These are phyloP conservation scores for Aureobasidium sp. DNA, from an alignment of 2,329 filamentous ascomycete species.

Conservation along the genomic window DNA sequence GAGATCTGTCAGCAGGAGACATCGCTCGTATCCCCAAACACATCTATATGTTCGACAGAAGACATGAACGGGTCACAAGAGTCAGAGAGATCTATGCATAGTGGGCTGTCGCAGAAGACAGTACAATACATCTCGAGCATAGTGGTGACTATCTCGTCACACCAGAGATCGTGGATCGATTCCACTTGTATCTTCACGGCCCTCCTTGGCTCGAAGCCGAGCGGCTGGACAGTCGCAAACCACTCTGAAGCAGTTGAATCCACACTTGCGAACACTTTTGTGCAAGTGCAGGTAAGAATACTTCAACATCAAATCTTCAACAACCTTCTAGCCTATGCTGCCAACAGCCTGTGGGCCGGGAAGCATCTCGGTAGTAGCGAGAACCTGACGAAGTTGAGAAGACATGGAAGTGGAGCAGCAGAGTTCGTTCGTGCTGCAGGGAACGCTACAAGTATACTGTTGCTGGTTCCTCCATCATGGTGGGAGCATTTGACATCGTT, in stretches of 20 bases:
- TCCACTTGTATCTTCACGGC: background rate
- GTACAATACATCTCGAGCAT: background rate
- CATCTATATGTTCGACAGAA: background rate
- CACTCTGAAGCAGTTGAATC: background rate
- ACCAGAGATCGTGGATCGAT: background rate
- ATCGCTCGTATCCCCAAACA: background rate
- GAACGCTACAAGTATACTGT: background rate
- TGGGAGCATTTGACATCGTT: background rate
- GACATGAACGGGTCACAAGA: background rate
- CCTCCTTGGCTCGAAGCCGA: background rate
- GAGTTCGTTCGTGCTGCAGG: background rate
- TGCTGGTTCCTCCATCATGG: background rate
- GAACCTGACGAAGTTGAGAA: background rate
- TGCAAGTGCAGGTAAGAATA: background rate
- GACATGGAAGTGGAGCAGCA: background rate
- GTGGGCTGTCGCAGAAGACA: background rate
- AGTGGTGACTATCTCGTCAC: background rate
- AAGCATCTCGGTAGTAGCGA: background rate
- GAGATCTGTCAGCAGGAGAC: no score
- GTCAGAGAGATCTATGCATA: background rate
- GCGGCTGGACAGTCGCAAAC: background rate
- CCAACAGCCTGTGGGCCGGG: background rate
- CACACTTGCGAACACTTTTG: background rate
- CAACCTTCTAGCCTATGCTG: background rate
- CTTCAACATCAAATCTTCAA: background rate